These are phyloP conservation scores for Echeveria elegans DNA, from an alignment of 164 flowering plant species.

Conservation along the genomic window DNA sequence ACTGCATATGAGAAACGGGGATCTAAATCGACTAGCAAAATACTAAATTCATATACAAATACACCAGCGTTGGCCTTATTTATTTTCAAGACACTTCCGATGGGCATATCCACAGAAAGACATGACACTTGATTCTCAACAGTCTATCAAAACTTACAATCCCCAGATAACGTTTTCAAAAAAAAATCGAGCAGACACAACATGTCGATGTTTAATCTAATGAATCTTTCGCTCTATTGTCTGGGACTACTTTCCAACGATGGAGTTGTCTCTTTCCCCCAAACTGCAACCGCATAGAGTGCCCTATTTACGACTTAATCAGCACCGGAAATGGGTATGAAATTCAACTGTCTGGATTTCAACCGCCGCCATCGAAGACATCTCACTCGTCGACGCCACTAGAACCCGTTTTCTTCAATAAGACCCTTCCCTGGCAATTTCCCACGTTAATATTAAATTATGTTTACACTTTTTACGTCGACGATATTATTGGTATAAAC, in stretches of 20 bases:
- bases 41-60: no score
- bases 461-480: neutral
- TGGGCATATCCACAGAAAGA: no score
- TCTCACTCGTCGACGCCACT: conserved; percentile 66
- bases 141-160: neutral
- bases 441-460: no score
- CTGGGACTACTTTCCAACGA: conserved; percentile 19
- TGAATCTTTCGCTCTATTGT: conserved; percentile 7
- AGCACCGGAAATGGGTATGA: conserved; percentile 55
- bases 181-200: neutral
- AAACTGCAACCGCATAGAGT: conserved; percentile 70
- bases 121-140: neutral
- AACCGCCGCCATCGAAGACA: conserved; percentile 56
- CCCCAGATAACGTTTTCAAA: neutral
- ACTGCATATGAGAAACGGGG: conserved; percentile 36
- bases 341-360: conserved; percentile 72
- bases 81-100: no score
- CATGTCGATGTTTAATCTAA: neutral
- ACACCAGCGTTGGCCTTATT: no score
- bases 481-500: neutral
- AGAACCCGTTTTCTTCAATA: conserved; percentile 60
- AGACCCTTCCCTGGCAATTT: conserved; percentile 8
- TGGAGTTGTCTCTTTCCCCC: conserved; percentile 25
- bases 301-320: conserved; percentile 52
- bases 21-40: conserved; percentile 15